Evolutionary conservation across 805 yeast species (phyloP), one percentile per base, ranked within the genome.

Genomic region (Wickerhamiella azyma): DNA sequence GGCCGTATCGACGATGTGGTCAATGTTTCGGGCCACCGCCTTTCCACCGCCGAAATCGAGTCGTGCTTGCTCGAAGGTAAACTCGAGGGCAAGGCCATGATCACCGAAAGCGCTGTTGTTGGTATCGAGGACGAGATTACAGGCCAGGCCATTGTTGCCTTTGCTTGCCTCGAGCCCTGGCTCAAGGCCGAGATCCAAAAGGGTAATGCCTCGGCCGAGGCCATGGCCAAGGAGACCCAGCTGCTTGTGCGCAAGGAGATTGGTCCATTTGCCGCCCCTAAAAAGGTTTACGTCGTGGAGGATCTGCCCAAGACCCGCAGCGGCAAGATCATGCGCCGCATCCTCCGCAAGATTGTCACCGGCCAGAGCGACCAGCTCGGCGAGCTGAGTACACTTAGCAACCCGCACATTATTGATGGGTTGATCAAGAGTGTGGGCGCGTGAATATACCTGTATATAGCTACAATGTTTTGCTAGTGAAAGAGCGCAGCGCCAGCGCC

Each of bases 1-100:
- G 98, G 98, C 59, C 81, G 98, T 66, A 96, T 92, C 53, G 97
- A 92, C 64, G 98, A 92, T 59, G 97, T 92, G 49, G 98, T 89
- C 55, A 92, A 92, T 61, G 97, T 92, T 35, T 81, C 94, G 45
- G 98, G 98, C 55, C 98, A 92, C 68, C 80, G 98, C 66, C 74
- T 92, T 55, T 85, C 96, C n/a, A 89, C 98, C 39, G 94, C 97
- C 19, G 98, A 92, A 69, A 92, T 92, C 56, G 98, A 92, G 68
- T 81, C 95, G 38, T 92, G 94, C 32, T 44, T 55, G 48, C 47
- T 57, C 16, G 58, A 55, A 49, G 59, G 58, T 39, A 53, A 55
- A 43, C 70, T 88, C 57, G 72, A 78, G 53, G 86, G 81, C 60
- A 85, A 85, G 67, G 70, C 71, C 32, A 70, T 74, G 53, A 96